Conservation (phyloP, 305 asterid species). For the Lippia alba region DNA sequence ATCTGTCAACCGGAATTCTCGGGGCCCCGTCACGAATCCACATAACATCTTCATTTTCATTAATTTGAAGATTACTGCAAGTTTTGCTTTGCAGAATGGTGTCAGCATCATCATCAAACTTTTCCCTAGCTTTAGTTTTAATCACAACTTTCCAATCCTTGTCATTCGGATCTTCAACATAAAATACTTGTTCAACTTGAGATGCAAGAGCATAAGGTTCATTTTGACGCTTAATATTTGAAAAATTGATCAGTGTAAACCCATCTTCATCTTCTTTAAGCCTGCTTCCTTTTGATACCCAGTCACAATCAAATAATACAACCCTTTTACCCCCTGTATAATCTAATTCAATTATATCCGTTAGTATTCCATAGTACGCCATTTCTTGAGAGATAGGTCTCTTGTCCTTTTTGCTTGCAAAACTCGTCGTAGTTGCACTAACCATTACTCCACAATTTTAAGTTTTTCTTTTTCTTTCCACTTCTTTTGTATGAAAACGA, state of each 20-base stretch:
- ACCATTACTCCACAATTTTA: background rate
- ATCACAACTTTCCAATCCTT: constrained; percentile 25
- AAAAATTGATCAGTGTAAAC: background rate
- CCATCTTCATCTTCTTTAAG: background rate
- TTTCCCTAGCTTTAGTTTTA: background rate
- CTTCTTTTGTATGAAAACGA: background rate
- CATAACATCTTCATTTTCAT: background rate
- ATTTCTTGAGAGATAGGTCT: background rate
- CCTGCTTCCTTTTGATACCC: background rate
- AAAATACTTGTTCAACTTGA: constrained; percentile 30
- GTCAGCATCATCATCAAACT: constrained; percentile 14
- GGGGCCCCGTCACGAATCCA: constrained; percentile 12
- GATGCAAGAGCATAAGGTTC: background rate
- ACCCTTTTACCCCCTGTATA: background rate
- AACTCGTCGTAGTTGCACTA: background rate
- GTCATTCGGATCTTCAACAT: constrained; percentile 28
- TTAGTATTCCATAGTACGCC: background rate
- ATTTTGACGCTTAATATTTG: background rate
- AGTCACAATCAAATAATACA: background rate
- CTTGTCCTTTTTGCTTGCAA: background rate
- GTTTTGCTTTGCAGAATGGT: background rate
- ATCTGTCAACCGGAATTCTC: background rate
- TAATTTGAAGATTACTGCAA: background rate
- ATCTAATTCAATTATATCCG: background rate
- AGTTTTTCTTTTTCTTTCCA: constrained; percentile 1